Conservation (phyloP, 1,284 basidiomycete species). For the Irpex rosettiformis region DNA sequence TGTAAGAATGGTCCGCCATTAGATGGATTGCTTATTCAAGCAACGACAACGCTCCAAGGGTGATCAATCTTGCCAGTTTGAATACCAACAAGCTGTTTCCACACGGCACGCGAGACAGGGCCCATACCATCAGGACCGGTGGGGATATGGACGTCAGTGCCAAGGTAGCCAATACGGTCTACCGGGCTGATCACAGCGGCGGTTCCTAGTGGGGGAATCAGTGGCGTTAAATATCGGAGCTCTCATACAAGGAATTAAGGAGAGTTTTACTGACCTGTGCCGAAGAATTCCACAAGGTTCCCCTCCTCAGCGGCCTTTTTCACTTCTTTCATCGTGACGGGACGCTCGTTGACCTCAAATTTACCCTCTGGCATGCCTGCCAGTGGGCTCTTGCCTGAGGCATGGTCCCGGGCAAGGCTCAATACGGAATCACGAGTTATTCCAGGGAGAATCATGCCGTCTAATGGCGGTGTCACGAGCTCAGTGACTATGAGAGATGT, state of each 20-base stretch:
- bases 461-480: slow-evolving; percentile 89
- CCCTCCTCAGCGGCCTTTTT: slow-evolving; percentile 70
- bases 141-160: slow-evolving; percentile 81
- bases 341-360: slow-evolving; percentile 78
- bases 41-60: slow-evolving; percentile 75
- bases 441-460: slow-evolving; percentile 77
- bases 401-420: slow-evolving; percentile 76
- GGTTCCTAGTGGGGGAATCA: slow-evolving; percentile 46
- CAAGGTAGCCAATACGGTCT: slow-evolving; percentile 84
- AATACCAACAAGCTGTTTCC: slow-evolving; percentile 84
- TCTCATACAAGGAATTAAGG: too few relatives aligned
- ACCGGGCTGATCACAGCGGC: slow-evolving; percentile 86
- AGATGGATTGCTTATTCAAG: slow-evolving; percentile 24
- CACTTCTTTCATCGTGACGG: slow-evolving; percentile 88
- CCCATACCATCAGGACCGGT: slow-evolving; percentile 89
- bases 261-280: slow-evolving; percentile 72
- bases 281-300: slow-evolving; percentile 87
- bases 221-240: too few relatives aligned
- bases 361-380: slow-evolving; percentile 58
- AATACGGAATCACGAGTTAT: slow-evolving; percentile 92
- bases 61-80: slow-evolving; percentile 85
- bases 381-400: slow-evolving; percentile 52
- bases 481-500: slow-evolving; percentile 49
- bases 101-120: slow-evolving; percentile 76
- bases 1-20: too few relatives aligned